phyloP scores from a whole-genome alignment of 2,329 filamentous ascomycete genomes.

The Zasmidium cellare region DNA sequence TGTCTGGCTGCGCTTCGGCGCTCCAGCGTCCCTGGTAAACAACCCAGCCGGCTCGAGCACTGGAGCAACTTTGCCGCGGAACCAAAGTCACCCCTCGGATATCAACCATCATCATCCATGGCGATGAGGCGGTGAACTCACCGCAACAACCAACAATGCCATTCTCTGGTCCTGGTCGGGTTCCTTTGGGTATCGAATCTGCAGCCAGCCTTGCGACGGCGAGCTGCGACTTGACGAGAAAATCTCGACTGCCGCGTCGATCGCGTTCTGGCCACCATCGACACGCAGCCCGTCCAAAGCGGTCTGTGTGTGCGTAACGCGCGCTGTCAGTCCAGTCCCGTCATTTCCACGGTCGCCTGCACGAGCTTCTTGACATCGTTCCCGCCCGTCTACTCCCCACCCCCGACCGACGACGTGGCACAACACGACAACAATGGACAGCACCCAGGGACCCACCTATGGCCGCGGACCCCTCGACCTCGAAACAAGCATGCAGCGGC shows the following conservation, averaged over 20 bases:
- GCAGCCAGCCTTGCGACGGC: slow-evolving; percentile 18
- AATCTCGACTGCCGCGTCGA: background rate
- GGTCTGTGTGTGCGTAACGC: slow-evolving; percentile 21
- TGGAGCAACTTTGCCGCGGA: background rate
- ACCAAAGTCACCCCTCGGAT: background rate
- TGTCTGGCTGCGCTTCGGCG: slow-evolving; percentile 18
- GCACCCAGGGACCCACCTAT: background rate
- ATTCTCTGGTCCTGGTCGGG: slow-evolving; percentile 12
- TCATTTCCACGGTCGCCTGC: slow-evolving; percentile 19
- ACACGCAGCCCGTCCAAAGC: background rate
- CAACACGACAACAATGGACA: slow-evolving; percentile 11
- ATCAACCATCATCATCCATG: background rate
- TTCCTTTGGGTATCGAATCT: slow-evolving; percentile 11
- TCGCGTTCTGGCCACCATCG: background rate
- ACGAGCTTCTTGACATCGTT: slow-evolving; percentile 14
- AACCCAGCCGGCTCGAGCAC: background rate
- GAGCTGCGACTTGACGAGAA: background rate
- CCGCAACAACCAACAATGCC: slow-evolving; percentile 19
- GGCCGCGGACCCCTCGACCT: slow-evolving; percentile 2
- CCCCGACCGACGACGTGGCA: slow-evolving; percentile 15
- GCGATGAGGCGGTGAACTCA: slow-evolving; percentile 24
- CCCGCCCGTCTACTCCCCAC: background rate
- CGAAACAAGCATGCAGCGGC: slow-evolving; percentile 5
- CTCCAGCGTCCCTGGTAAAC: background rate
- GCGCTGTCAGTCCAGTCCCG: slow-evolving; percentile 23